Evolutionary conservation across 768 basidiomycete species (phyloP), one percentile per base, ranked within the genome.

Genomic region (Termitomyces sp.): DNA sequence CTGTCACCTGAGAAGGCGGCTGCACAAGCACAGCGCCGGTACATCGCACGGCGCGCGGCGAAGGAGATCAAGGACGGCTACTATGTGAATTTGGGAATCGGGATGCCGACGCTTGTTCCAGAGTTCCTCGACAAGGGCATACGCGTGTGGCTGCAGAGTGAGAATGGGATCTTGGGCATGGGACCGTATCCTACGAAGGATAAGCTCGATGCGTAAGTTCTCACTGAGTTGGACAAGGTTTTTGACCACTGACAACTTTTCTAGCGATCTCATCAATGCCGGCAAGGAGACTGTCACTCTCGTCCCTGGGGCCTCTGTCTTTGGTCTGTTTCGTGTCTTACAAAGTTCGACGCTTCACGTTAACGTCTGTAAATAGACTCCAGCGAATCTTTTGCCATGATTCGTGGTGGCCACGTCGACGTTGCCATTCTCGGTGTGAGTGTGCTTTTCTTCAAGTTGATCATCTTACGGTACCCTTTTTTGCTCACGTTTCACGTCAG

Each of bases 331-430:
- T 23, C 41, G 28, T 13, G n/a, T 38, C 46, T 28, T 20, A 3
- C 23, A 28, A 40, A 16, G 13, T 10, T 52, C 18, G 23, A 38
- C 20, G 14, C 20, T 26, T 26, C 26, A 16, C 18, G 28, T 20
- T 18, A n/a, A 64, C 36, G 44, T 50, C 7, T 26, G 23, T 56
- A 61, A 50, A 28, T 61, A 90, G 91, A 95, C 74, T 95, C 93
- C 4, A 85, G 85, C 66, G 95, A 97, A 74, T 95, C 93, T 3
- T 98, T 98, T 68, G 91, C 90, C 12, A 98, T 98, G 95, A 97
- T 98, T 73, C 91, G 95, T 55, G 95, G 95, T 48, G 95, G 95
- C 5, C 95, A 98, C 73, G 85, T 98, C 52, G 86, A 98, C 64
- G 91, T 96, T 50, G 87, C 94, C 7, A 95, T 98, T 68, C 84